phyloP scores from a whole-genome alignment of 2,329 filamentous ascomycete species.

The Microdochium paspali region DNA sequence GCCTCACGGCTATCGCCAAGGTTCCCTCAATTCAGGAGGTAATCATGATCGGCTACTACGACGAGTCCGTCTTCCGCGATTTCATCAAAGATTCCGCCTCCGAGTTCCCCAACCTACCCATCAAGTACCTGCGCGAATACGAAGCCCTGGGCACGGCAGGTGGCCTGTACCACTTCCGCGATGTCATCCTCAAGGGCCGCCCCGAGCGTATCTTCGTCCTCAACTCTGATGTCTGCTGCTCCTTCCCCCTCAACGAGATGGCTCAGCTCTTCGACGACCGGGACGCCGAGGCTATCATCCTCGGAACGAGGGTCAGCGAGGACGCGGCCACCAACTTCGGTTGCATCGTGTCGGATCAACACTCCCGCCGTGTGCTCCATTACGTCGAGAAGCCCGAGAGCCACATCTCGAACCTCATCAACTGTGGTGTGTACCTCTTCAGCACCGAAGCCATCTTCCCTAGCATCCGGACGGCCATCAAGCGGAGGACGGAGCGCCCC shows the following conservation, averaged over 20 bases:
- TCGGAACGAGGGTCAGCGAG: conserved; percentile 84
- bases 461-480: conserved; percentile 87
- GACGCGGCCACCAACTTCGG: conserved; percentile 94
- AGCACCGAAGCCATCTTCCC: conserved; percentile 94
- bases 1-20: conserved; percentile 82
- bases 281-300: conserved; percentile 91
- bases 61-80: conserved; percentile 92
- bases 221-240: conserved; percentile 98
- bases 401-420: conserved; percentile 96
- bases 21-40: conserved; percentile 90
- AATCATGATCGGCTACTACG: conserved; percentile 97
- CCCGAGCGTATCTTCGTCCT: conserved; percentile 95
- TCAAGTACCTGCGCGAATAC: conserved; percentile 97
- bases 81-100: conserved; percentile 88
- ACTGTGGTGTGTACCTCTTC: conserved; percentile 98
- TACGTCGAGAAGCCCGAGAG: conserved; percentile 99
- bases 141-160: conserved; percentile 91
- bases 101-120: conserved; percentile 78
- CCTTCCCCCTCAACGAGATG: conserved; percentile 94
- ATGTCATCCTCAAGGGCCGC: conserved; percentile 92
- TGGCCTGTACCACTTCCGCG: conserved; percentile 97
- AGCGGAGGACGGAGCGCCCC: conserved; percentile 85
- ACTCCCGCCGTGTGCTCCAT: conserved; percentile 92
- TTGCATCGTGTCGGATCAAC: conserved; percentile 90
- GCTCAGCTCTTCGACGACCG: conserved; percentile 88